Conservation (phyloP, 805 yeast genomes). For the Kuraishia borneana region DNA sequence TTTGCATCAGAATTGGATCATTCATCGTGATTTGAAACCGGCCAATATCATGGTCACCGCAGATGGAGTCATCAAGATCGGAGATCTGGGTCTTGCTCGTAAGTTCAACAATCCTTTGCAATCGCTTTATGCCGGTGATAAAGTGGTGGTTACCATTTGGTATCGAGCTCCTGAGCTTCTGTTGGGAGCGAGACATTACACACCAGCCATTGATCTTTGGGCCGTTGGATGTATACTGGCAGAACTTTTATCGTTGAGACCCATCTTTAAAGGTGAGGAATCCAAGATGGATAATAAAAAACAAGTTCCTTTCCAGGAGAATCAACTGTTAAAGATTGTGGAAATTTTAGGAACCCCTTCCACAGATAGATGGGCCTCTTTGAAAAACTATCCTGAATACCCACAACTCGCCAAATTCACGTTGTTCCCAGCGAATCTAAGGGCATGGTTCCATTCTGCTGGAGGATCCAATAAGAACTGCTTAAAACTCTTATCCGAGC, state of each 20-base stretch:
- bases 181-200: slow-evolving; percentile 85
- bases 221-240: slow-evolving; percentile 94
- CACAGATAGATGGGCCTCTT: slow-evolving; percentile 64
- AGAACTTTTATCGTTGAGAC: slow-evolving; percentile 78
- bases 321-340: slow-evolving; percentile 80
- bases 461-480: slow-evolving; percentile 65
- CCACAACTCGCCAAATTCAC: slow-evolving; percentile 47
- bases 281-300: slow-evolving; percentile 92
- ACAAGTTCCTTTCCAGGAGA: slow-evolving; percentile 87
- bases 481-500: slow-evolving; percentile 45
- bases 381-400: slow-evolving; percentile 79
- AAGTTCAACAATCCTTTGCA: slow-evolving; percentile 81
- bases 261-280: slow-evolving; percentile 96
- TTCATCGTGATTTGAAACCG: slow-evolving; percentile 93
- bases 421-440: slow-evolving; percentile 56
- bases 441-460: slow-evolving; percentile 77
- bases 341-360: slow-evolving; percentile 93
- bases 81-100: slow-evolving; percentile 88
- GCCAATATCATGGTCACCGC: slow-evolving; percentile 95
- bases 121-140: slow-evolving; percentile 81
- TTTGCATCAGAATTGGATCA: slow-evolving; percentile 90
- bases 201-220: slow-evolving; percentile 91
- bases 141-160: slow-evolving; percentile 96
- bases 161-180: slow-evolving; percentile 88
- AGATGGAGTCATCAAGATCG: slow-evolving; percentile 87